Evolutionary conservation across 805 yeast genomes (phyloP).

Genomic region (Teunomyces barrocoloradensis): DNA sequence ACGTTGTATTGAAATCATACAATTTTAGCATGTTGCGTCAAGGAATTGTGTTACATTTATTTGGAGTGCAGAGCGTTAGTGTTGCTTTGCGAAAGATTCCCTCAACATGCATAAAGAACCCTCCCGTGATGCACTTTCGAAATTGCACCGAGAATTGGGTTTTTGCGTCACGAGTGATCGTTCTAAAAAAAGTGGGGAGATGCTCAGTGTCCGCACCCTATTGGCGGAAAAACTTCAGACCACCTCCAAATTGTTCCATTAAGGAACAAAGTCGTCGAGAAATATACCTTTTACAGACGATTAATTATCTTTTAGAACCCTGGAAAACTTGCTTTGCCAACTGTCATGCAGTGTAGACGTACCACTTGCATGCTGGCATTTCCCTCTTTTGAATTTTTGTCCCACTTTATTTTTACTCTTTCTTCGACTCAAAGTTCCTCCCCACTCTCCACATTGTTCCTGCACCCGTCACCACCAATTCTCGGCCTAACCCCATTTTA

Average conservation of each 20-base stretch:
- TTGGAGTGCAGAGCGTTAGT: too few relatives aligned
- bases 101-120: background rate
- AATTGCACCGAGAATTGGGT: background rate
- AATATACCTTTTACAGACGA: background rate
- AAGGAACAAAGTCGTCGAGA: background rate
- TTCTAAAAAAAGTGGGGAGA: constrained; percentile 3
- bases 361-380: background rate
- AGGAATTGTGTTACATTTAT: background rate
- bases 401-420: background rate
- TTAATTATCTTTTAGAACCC: too few relatives aligned
- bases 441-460: constrained; percentile 4
- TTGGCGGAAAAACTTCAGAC: constrained; percentile 2
- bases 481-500: constrained; percentile 1
- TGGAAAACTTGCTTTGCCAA: too few relatives aligned
- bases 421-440: background rate
- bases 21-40: background rate
- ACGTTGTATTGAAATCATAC: background rate
- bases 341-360: background rate
- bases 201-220: background rate
- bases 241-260: background rate
- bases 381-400: background rate
- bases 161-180: constrained; percentile 3
- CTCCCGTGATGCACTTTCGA: background rate
- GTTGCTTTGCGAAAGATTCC: too few relatives aligned
- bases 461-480: background rate